Conservation (phyloP, 176 grass and related monocot genomes). For the Urochloa ruziziensis region DNA sequence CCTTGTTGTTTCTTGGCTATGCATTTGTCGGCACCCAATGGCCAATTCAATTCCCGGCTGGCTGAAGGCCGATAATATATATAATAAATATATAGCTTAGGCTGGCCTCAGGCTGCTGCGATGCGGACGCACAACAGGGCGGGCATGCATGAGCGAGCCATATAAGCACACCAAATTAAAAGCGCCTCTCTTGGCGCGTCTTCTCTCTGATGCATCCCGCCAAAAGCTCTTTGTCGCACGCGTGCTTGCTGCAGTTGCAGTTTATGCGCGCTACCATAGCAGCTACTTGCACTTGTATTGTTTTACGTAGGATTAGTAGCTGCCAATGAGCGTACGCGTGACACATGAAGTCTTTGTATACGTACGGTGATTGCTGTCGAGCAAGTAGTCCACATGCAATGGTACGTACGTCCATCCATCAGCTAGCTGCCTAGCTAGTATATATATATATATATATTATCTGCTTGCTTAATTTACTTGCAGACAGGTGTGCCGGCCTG, state of each 20-base stretch:
- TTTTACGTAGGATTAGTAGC: not conserved
- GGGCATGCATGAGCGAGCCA: no score
- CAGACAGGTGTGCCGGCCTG: not conserved
- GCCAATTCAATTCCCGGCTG: not conserved
- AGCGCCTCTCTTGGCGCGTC: constrained; percentile 25
- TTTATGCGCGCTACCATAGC: not conserved
- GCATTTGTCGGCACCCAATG: constrained; percentile 20
- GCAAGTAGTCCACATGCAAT: not conserved
- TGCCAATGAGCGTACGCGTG: not conserved
- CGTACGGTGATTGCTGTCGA: not conserved
- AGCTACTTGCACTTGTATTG: not conserved
- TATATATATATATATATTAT: not conserved
- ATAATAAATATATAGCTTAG: no score
- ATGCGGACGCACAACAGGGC: no score
- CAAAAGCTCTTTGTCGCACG: constrained; percentile 1
- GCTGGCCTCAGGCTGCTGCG: not conserved
- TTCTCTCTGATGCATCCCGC: not conserved
- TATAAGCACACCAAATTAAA: not conserved
- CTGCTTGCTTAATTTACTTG: not conserved
- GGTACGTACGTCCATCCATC: not conserved
- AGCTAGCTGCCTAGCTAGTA: not conserved
- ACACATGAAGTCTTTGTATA: constrained; percentile 32
- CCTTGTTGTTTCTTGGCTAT: constrained; percentile 32
- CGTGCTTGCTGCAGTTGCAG: not conserved
- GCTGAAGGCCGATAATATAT: not conserved